Conservation (phyloP, 306 rosid genomes). For the Quercus wislizeni region DNA sequence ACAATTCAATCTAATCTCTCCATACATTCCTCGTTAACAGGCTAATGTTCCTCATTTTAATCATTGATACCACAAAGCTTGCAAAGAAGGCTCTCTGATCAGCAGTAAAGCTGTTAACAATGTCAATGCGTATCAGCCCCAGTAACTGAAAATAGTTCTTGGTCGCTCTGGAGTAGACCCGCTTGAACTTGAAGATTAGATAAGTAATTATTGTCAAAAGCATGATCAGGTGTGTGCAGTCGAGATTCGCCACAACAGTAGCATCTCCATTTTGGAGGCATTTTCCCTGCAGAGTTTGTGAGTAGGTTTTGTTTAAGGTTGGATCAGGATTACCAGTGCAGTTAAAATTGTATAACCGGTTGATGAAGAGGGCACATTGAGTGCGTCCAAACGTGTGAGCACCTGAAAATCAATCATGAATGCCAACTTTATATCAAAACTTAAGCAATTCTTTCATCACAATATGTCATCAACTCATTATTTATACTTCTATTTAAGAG, state of each 20-base stretch:
- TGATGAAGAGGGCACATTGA: background rate
- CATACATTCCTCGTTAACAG: constrained; percentile 2
- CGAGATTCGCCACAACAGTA: background rate
- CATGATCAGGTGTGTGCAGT: background rate
- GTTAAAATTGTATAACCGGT: constrained; percentile 4
- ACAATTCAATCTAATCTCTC: constrained; percentile 25
- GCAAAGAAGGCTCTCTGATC: constrained; percentile 11
- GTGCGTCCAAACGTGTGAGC: constrained; percentile 30
- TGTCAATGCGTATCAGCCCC: background rate
- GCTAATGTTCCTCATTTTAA: constrained; percentile 22
- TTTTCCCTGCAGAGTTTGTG: background rate
- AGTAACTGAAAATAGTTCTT: constrained; percentile 11
- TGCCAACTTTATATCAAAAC: background rate
- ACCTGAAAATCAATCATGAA: constrained; percentile 1
- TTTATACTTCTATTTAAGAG: too few species aligned
- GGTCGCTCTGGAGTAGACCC: constrained; percentile 20
- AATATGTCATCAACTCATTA: too few species aligned
- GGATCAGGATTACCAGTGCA: constrained; percentile 7
- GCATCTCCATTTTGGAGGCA: constrained; percentile 12
- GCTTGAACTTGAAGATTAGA: constrained; percentile 4
- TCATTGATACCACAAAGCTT: constrained; percentile 20
- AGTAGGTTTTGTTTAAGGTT: constrained; percentile 7
- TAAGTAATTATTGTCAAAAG: constrained; percentile 16
- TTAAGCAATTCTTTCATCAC: background rate
- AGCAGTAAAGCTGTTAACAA: constrained; percentile 1